Conservation (phyloP, 1,139 yeast genomes). For the Yamadazyma diddensiae region DNA sequence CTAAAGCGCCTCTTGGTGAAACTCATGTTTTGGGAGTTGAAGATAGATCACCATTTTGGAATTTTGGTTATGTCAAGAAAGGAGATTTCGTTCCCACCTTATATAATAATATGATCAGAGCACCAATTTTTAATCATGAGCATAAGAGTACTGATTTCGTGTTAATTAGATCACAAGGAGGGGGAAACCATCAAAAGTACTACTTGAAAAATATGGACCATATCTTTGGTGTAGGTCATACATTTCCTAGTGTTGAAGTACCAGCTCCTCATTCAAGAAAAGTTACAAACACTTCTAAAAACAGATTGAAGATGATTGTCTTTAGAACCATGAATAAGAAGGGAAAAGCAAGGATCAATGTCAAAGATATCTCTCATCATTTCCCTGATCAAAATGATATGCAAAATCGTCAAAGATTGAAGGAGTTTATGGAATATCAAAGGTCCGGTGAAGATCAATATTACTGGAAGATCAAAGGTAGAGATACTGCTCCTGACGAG, state of each 20-base stretch:
- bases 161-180: constrained; percentile 73
- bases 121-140: constrained; percentile 91
- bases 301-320: constrained; percentile 89
- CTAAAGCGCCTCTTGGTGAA: constrained; percentile 88
- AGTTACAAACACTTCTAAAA: constrained; percentile 90
- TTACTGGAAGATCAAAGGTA: constrained; percentile 84
- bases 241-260: constrained; percentile 88
- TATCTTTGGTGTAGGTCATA: constrained; percentile 85
- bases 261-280: constrained; percentile 98
- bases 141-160: constrained; percentile 76
- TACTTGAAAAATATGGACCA: constrained; percentile 64
- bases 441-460: constrained; percentile 95
- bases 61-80: constrained; percentile 93
- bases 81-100: constrained; percentile 93
- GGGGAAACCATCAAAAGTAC: constrained; percentile 51
- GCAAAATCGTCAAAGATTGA: constrained; percentile 93
- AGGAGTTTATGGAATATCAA: constrained; percentile 98
- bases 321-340: constrained; percentile 80
- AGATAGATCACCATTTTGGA: constrained; percentile 97
- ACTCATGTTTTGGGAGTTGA: constrained; percentile 94
- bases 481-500: constrained; percentile 65
- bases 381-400: constrained; percentile 97
- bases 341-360: constrained; percentile 72
- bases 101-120: constrained; percentile 87
- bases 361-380: constrained; percentile 85